Evolutionary conservation across 2,329 filamentous ascomycete species (phyloP).

Genomic region (Botrytis fabae): DNA sequence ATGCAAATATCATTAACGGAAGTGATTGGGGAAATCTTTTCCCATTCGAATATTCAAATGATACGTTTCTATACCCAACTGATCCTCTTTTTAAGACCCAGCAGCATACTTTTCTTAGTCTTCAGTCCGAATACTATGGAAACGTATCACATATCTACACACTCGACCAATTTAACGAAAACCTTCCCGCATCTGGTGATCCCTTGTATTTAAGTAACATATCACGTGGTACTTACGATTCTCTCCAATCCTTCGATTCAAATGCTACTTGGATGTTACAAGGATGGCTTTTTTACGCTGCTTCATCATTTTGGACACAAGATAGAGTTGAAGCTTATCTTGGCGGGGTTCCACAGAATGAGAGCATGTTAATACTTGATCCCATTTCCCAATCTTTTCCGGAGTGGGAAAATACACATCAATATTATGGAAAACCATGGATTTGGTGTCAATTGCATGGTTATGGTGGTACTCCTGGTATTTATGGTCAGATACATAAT

Average conservation of each 20-base stretch:
- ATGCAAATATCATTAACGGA: constrained; percentile 47
- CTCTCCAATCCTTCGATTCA: constrained; percentile 50
- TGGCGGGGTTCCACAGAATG: constrained; percentile 46
- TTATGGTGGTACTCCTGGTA: constrained; percentile 51
- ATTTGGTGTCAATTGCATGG: constrained; percentile 55
- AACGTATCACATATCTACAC: constrained; percentile 52
- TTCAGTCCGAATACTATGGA: constrained; percentile 49
- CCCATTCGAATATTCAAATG: constrained; percentile 46
- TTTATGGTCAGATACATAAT: constrained; percentile 53
- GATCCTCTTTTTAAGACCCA: constrained; percentile 47
- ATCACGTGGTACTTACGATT: constrained; percentile 47
- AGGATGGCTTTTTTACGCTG: constrained; percentile 51
- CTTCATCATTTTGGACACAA: constrained; percentile 47
- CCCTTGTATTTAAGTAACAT: constrained; percentile 47
- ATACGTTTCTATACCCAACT: constrained; percentile 50
- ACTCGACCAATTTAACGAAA: constrained; percentile 56
- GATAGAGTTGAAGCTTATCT: constrained; percentile 51
- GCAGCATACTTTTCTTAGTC: constrained; percentile 49
- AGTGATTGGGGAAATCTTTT: constrained; percentile 47
- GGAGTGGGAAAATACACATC: constrained; percentile 52
- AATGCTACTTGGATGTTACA: constrained; percentile 55
- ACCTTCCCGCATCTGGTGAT: constrained; percentile 49
- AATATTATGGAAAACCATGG: constrained; percentile 54
- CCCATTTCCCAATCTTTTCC: constrained; percentile 51
- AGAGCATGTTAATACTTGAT: constrained; percentile 53